Conservation (phyloP, 192 early-diverging fungal species). For the Entomortierella chlamydospora region DNA sequence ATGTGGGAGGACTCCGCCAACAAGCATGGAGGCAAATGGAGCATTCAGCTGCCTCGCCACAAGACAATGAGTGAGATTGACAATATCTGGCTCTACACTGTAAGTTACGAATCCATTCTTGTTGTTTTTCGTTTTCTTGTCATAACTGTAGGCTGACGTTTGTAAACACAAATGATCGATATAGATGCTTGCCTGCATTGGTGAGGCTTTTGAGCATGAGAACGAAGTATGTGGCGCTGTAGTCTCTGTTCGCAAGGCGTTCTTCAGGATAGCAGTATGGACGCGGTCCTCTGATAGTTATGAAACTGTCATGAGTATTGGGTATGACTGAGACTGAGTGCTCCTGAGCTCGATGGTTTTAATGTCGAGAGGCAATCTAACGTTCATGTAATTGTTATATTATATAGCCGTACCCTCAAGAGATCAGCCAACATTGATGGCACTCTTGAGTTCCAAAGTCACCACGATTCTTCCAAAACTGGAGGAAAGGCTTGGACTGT, state of each 20-base stretch:
- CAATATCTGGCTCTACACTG: slow-evolving; percentile 87
- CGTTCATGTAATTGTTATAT: no score
- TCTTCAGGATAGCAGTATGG: slow-evolving; percentile 92
- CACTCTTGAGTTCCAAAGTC: slow-evolving; percentile 46
- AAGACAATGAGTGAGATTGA: slow-evolving; percentile 83
- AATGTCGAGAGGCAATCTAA: no score
- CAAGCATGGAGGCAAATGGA: slow-evolving; percentile 93
- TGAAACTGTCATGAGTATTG: slow-evolving; percentile 62
- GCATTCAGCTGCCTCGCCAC: slow-evolving; percentile 75
- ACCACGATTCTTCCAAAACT: slow-evolving; percentile 35
- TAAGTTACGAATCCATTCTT: slow-evolving; percentile 50
- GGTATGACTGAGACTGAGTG: slow-evolving; percentile 66
- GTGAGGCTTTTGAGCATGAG: slow-evolving; percentile 83
- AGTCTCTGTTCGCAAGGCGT: slow-evolving; percentile 86
- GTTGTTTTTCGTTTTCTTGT: neutral
- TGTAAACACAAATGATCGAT: neutral
- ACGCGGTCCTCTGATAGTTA: slow-evolving; percentile 70
- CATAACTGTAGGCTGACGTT: neutral
- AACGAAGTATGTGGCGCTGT: slow-evolving; percentile 94
- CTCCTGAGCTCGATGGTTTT: no score
- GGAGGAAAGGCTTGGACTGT: slow-evolving; percentile 45
- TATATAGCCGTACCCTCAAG: slow-evolving; percentile 53
- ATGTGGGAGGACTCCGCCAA: slow-evolving; percentile 96
- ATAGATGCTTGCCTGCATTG: slow-evolving; percentile 89
- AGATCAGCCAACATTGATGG: slow-evolving; percentile 35